Evolutionary conservation across 2,329 filamentous ascomycete genomes (phyloP).

Genomic region (Colletotrichum sp.): DNA sequence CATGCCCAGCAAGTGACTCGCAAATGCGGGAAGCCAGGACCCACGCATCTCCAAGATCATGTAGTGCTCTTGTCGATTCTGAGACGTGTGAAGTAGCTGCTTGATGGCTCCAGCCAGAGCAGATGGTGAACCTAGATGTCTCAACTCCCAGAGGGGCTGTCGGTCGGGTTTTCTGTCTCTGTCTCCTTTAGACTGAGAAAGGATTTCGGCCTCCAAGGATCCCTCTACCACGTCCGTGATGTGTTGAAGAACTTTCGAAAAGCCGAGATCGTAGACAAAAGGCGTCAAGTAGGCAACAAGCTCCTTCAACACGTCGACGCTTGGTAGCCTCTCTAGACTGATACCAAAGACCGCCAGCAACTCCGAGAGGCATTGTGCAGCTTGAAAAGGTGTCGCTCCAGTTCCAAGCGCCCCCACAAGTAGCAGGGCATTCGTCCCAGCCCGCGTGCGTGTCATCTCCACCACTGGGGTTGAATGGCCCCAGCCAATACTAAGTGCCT

Average conservation of each 20-base stretch:
- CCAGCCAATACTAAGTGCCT: background rate
- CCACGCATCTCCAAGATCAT: no score
- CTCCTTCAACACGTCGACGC: background rate
- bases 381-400: rapidly evolving
- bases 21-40: no score
- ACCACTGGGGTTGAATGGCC: background rate
- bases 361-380: background rate
- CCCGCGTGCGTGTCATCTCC: background rate
- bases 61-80: no score
- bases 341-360: background rate
- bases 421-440: background rate
- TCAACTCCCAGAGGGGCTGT: no score
- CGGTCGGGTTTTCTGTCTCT: no score
- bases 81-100: no score
- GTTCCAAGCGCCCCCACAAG: background rate
- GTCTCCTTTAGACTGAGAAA: no score
- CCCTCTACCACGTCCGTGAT: no score
- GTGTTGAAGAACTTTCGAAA: background rate
- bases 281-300: background rate
- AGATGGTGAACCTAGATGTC: no score
- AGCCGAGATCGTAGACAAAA: background rate
- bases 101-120: no score
- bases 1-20: no score
- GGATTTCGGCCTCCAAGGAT: no score
- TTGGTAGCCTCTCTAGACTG: background rate